Base-by-base conservation (phyloP, 2,329 filamentous ascomycete species). In the Pestalotiopsis sp. region DNA sequence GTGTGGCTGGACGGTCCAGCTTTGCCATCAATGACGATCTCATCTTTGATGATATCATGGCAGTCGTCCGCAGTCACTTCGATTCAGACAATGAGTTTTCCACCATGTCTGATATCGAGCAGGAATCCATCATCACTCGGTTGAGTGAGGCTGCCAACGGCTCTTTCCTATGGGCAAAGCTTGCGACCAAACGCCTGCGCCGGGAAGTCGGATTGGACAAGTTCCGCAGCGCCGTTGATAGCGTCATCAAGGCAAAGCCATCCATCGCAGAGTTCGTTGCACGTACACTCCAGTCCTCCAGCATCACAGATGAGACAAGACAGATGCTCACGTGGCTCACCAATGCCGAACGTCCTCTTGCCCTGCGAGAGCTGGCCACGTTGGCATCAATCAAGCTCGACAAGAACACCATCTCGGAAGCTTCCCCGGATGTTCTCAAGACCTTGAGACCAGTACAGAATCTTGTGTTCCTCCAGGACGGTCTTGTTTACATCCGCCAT, bases 161-260 rank as follows among this genome's bases (percentile, higher is more conserved):
- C 9, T 81, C 80, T 5, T 81, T 82, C 68, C 75, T 82, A 0
- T 81, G 79, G 77, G 80, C 79, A 4, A 82, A 80, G 70, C 74
- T 82, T 6, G 76, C 75, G 9, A 67, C 77, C 1, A 79, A 79
- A 70, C 72, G 72, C 17, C 69, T 77, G 9, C 65, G 65, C 13
- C 63, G 49, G 2, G 63, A 66, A 25, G 17, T 58, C 17, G 49
- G 45, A 12, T n/a, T 58, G 14, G 63, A 66, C n/a, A 66, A 58
- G 41, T 58, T 66, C 63, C 61, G 64, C 25, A 79, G 78, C 69
- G 71, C 74, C 0, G 71, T 81, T 1, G 78, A 80, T 9, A 68
- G 61, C 4, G 23, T 81, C 0, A 57, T 74, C 1, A 74, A 69
- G 23, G 69, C 72, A 3, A 77, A 78, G 57, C 69, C 67, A 5